A percentile compares a stretch with the other conserved stretches of the same genome.
These are phyloP conservation scores for Rutstroemia sp. DNA, from an alignment of 2,329 filamentous ascomycete species.

Conservation along the genomic window DNA sequence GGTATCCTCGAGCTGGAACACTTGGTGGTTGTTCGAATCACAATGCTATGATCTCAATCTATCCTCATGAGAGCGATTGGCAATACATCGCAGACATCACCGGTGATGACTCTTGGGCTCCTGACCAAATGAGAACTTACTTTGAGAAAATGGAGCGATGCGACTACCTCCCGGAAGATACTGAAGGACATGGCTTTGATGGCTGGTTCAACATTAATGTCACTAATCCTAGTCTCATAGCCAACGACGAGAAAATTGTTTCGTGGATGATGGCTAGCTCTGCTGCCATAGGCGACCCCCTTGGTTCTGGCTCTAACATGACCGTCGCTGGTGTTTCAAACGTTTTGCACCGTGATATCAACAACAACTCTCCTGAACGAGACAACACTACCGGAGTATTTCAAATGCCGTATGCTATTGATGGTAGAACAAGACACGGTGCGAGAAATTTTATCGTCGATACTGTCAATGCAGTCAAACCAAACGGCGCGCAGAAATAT, in stretches of 20 bases:
- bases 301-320: background rate
- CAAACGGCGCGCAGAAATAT: slow-evolving; percentile 13
- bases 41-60: slow-evolving; percentile 18
- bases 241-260: slow-evolving; percentile 14
- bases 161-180: slow-evolving; percentile 33
- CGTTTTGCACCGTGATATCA: slow-evolving; percentile 19
- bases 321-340: background rate
- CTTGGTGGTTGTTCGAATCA: slow-evolving; percentile 26
- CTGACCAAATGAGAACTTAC: slow-evolving; percentile 35
- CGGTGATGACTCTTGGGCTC: slow-evolving; percentile 21
- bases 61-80: slow-evolving; percentile 21
- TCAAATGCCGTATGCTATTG: slow-evolving; percentile 21
- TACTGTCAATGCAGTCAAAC: slow-evolving; percentile 12
- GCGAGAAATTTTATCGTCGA: slow-evolving; percentile 24
- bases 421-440: slow-evolving; percentile 15
- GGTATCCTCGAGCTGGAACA: slow-evolving; percentile 28
- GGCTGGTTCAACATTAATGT: slow-evolving; percentile 26
- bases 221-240: slow-evolving; percentile 12
- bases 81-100: slow-evolving; percentile 19
- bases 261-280: background rate
- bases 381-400: slow-evolving; percentile 21
- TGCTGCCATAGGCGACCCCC: background rate
- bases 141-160: slow-evolving; percentile 38
- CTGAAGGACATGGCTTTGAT: slow-evolving; percentile 22
- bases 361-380: slow-evolving; percentile 16